Conservation (phyloP, 108 stramenopile genomes). For the Pseudonitzschia pungens region DNA sequence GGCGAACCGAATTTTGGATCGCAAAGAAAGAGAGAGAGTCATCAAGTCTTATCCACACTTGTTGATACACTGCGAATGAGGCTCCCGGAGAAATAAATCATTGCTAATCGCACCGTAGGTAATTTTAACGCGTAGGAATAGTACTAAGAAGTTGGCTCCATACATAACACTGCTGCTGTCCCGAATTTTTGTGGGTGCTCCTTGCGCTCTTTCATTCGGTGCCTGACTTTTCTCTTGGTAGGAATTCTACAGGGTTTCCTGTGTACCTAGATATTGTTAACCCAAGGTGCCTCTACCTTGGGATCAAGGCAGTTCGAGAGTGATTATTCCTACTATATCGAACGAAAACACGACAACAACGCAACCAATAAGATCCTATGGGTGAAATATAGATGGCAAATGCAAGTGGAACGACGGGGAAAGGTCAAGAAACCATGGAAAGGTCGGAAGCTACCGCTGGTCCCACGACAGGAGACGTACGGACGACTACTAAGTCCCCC, state of each 20-base stretch:
- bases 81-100: too few relatives aligned
- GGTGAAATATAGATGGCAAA: not conserved
- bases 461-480: slow-evolving; percentile 2
- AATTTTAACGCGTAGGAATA: too few relatives aligned
- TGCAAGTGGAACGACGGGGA: slow-evolving; percentile 12
- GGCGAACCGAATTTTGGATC: too few relatives aligned
- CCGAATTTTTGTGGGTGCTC: not conserved
- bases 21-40: too few relatives aligned
- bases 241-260: slow-evolving; percentile 15
- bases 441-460: not conserved
- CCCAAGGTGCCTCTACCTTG: not conserved
- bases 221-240: not conserved
- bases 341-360: not conserved
- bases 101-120: too few relatives aligned
- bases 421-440: slow-evolving; percentile 5
- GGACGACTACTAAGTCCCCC: not conserved
- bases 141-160: too few relatives aligned
- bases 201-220: not conserved
- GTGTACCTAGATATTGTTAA: slow-evolving; percentile 8
- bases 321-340: slow-evolving; percentile 1
- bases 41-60: too few relatives aligned
- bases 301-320: slow-evolving; percentile 3
- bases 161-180: too few relatives aligned
- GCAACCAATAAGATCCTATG: slow-evolving; percentile 1
- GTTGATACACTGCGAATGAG: too few relatives aligned